These are phyloP conservation scores for Cetradonia linearis DNA, from an alignment of 495 filamentous ascomycete genomes.

Conservation along the genomic window DNA sequence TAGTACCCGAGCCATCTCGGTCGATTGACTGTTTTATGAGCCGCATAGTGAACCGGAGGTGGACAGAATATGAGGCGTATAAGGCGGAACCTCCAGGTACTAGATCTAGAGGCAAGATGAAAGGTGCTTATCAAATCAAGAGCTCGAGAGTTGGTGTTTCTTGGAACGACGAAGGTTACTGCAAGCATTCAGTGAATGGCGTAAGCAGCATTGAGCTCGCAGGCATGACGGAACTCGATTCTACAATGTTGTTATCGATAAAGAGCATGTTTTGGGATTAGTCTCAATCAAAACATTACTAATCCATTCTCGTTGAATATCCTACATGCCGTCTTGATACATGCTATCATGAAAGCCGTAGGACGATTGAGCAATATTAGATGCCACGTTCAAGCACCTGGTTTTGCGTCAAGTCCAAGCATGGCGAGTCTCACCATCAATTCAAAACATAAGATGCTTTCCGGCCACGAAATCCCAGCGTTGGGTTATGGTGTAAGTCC, in stretches of 20 bases:
- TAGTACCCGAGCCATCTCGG: conserved; percentile 62
- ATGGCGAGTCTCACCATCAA: conserved; percentile 54
- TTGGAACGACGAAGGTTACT: not conserved
- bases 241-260: conserved; percentile 5
- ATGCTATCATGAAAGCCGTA: conserved; percentile 7
- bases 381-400: not conserved
- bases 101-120: not conserved
- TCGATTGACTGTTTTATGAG: conserved; percentile 65
- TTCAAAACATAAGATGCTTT: conserved; percentile 57
- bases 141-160: too few species aligned
- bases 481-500: conserved; percentile 37
- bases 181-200: not conserved
- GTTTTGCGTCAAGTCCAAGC: conserved; percentile 17
- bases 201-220: not conserved
- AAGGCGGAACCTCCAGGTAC: not conserved
- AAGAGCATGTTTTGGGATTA: conserved; percentile 8
- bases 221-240: not conserved
- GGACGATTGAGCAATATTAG: not conserved
- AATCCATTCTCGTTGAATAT: not conserved
- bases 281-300: not conserved
- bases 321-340: too few species aligned
- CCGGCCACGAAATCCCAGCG: conserved; percentile 66
- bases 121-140: not conserved
- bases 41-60: conserved; percentile 39
- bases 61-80: not conserved